Evolutionary conservation across 176 grass and related monocot species (phyloP), one percentile per base, ranked within the genome.

Genomic region (Bolboschoenus planiculmis): DNA sequence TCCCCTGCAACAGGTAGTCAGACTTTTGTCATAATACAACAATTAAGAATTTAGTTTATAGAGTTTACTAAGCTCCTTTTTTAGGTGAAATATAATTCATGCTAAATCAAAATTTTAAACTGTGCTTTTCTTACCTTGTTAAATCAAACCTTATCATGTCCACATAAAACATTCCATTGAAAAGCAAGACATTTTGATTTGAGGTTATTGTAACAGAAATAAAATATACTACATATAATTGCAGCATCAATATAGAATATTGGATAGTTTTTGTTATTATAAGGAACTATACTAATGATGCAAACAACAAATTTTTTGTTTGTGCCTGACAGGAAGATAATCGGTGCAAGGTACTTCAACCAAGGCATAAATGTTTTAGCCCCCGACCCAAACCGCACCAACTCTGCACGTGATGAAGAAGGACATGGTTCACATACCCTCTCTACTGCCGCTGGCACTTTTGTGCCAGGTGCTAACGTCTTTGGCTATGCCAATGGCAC

Each of bases 351-450:
- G 16, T 94, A 48, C 83, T 97, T 92, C 90, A 85, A 87, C 85
- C 15, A 61, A 15, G 90, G 85, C 60, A 88, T 85, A 43, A 76
- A 65, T 1, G 18, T 39, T 0, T 3, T 15, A 4, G 58, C 74
- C 56, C 89, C 87, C 8, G 7, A 24, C 0, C 37, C 6, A 2
- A 61, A 83, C 53, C 18, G 11, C 7, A 36, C 27, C 44, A 84
- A 89, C 83, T 90, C 91, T 63, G 83, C 90, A 14, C 91, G 92
- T 26, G 94, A 97, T 50, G 78, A 57, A 8, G 88, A 90, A 18
- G 94, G 94, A 3, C 94, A 97, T 36, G 92, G 94, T 85, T 87
- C 90, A 27, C 94, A 97, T 86, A 94, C 94, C 46, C 94, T 97
- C 39, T 97, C 94, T 36, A 97, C 92, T 0, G 91, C 91, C 3